Evolutionary conservation across 2,329 filamentous ascomycete species (phyloP).

Genomic region (Aspergillus novoparasiticus): DNA sequence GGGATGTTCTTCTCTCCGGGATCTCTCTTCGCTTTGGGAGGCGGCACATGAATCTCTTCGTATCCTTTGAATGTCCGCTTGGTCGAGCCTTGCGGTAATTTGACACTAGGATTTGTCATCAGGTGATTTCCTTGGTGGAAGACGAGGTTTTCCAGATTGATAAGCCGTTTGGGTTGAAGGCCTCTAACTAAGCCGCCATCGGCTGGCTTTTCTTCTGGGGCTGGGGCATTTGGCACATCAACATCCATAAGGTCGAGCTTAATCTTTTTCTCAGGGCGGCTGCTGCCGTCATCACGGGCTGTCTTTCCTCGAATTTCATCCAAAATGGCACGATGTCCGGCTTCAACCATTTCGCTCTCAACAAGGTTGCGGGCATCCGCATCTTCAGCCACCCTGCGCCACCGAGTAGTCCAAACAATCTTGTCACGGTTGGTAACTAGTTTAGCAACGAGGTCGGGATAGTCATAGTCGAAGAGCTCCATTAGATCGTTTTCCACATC

Average conservation of each 20-base stretch:
- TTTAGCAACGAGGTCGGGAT: slow-evolving; percentile 88
- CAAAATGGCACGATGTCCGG: slow-evolving; percentile 82
- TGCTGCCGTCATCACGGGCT: slow-evolving; percentile 56
- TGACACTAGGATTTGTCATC: slow-evolving; percentile 98
- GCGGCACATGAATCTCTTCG: slow-evolving; percentile 95
- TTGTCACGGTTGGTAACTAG: slow-evolving; percentile 91
- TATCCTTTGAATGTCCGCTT: slow-evolving; percentile 97
- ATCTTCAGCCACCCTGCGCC: slow-evolving; percentile 79
- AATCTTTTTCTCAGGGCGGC: slow-evolving; percentile 75
- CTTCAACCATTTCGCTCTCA: slow-evolving; percentile 88
- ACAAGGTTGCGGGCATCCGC: slow-evolving; percentile 71
- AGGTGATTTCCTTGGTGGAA: slow-evolving; percentile 98
- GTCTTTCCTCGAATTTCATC: slow-evolving; percentile 80
- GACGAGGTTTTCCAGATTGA: slow-evolving; percentile 93
- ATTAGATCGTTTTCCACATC: slow-evolving; percentile 98
- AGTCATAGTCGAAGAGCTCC: slow-evolving; percentile 97
- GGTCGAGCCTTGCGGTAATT: slow-evolving; percentile 88
- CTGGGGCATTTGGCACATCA: slow-evolving; percentile 67
- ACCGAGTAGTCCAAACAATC: slow-evolving; percentile 90
- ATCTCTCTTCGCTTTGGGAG: slow-evolving; percentile 84
- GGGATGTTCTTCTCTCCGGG: slow-evolving; percentile 79
- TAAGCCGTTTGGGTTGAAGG: slow-evolving; percentile 79
- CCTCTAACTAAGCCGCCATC: slow-evolving; percentile 77
- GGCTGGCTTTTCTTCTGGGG: slow-evolving; percentile 54
- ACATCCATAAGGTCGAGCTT: slow-evolving; percentile 86